Base-by-base conservation (phyloP, 441 rosid species). In the Eruca vesicaria region DNA sequence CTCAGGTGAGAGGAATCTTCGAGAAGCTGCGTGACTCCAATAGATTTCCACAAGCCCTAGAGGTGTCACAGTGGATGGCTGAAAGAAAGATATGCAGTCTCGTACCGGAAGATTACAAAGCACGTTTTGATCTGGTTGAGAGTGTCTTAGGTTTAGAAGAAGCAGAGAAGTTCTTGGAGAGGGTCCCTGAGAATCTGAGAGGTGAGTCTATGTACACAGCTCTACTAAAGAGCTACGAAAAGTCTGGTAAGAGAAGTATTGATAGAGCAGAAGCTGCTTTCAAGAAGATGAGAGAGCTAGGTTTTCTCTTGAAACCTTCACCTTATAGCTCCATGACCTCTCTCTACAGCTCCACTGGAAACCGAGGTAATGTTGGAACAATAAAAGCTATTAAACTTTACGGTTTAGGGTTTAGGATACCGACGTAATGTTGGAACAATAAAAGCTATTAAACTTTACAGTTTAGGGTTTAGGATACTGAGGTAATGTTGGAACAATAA, bases 91-190 rank as follows among this genome's bases (percentile, higher is more conserved):
- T 69, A 35, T 69, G 56, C 33, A 69, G 8, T 38, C 55, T 21
- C 64, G 4, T 23, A 9, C 33, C 36, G 3, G 38, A 69, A 23
- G 73, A 69, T 26, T 26, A 33, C 16, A 15, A 53, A 23, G 6
- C 63, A 36, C 36, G 73, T 0, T 69, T 69, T 38, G 18, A 69
- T 36, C 64, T 69, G 26, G 16, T 57, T 6, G 38, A 56, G 26
- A 69, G 41, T 1, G 64, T 69, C 0, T 26, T 69, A 0, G 64
- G 64, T 0, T 38, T 69, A 6, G 26, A 38, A 38, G 35, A 57
- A 23, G 73, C 73, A 7, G 43, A 57, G 41, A 58, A 58, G 65
- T 69, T 69, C 64, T 58, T 69, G 9, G 19, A 26, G 65, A 69
- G 5, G 14, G 12, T 69, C 19, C 41, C 57, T 3, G 19, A 69